Evolutionary conservation across 305 asterid species (phyloP).

Genomic region (Fraxinus platypoda): DNA sequence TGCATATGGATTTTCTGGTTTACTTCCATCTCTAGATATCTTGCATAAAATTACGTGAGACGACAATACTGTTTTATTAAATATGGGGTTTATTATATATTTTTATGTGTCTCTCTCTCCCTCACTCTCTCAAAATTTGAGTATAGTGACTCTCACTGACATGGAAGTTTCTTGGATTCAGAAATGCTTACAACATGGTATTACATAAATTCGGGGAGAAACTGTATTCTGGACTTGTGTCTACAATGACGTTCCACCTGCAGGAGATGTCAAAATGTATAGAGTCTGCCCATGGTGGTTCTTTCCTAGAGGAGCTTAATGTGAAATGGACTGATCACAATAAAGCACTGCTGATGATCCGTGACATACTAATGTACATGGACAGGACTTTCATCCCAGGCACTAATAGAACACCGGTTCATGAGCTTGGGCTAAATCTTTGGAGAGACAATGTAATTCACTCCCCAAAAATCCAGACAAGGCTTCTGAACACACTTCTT

Average conservation of each 20-base stretch:
- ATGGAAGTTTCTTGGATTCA: conserved; percentile 25
- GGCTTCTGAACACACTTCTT: conserved; percentile 46
- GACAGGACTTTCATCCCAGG: conserved; percentile 52
- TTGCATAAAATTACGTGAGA: conserved; percentile 10
- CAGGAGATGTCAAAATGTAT: conserved; percentile 45
- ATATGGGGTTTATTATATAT: neutral
- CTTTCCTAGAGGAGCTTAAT: conserved; percentile 55
- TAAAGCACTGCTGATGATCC: conserved; percentile 57
- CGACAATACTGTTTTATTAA: neutral
- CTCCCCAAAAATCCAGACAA: conserved; percentile 39
- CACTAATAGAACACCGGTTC: conserved; percentile 49
- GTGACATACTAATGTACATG: conserved; percentile 61
- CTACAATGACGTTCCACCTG: conserved; percentile 53
- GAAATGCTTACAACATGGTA: conserved; percentile 63
- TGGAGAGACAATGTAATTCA: conserved; percentile 56
- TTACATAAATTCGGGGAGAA: conserved; percentile 59
- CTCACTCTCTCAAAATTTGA: neutral
- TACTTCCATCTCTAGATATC: neutral
- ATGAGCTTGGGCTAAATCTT: conserved; percentile 55
- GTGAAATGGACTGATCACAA: conserved; percentile 54
- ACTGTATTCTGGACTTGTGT: conserved; percentile 54
- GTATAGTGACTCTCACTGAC: conserved; percentile 13
- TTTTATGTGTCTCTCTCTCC: neutral
- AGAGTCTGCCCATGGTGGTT: conserved; percentile 51
- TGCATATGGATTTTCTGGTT: conserved; percentile 5